Evolutionary conservation across 1,284 basidiomycete genomes (phyloP), one percentile per base, ranked within the genome.

Genomic region (Malassezia cuniculi): DNA sequence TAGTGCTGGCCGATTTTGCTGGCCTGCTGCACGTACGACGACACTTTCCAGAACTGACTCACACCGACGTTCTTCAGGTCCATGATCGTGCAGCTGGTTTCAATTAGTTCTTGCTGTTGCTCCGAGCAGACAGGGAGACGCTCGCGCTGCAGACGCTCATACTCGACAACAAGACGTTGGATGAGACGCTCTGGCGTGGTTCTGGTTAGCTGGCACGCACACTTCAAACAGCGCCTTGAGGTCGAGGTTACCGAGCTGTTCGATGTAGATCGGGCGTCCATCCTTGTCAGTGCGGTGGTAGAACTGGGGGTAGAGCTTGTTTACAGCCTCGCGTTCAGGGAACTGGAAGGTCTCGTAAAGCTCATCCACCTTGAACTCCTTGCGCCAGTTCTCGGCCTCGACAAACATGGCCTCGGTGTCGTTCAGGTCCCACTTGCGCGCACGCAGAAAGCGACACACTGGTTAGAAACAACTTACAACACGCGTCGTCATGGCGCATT

Each of bases 31-130:
- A 97, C 81, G 72, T 90, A 94, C 70, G 82, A 80, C 71, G 86
- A 89, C 2, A 65, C 89, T 66, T 78, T 78, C 72, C 81, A 87
- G 69, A 94, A 97, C 64, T 78, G 79, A 47, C 76, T 72, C 52
- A 95, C 69, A 19, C 81, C 79, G 39, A 93, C 86, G 64, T 77
- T 77, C 45, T 79, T 70, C 47, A 97, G 77, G 69, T 97, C 90
- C 71, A 97, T 78, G 73, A 97, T 90, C 44, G 90, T 95, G 77
- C 89, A 95, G 42, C 79, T 85, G n/a, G 89, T 95, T 72, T 95
- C 89, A 68, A 97, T 80, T 42, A 85, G 79, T 69, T 89, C 79
- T 3, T 85, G 85, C 37, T 73, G 69, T 6, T 76, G 73, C 26
- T 71, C 70, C 36, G 80, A 74, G 71, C 84, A 89, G 4, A 85